These are phyloP conservation scores for Trichomonas gallinae DNA, from an alignment of 208 protist species.

Conservation along the genomic window DNA sequence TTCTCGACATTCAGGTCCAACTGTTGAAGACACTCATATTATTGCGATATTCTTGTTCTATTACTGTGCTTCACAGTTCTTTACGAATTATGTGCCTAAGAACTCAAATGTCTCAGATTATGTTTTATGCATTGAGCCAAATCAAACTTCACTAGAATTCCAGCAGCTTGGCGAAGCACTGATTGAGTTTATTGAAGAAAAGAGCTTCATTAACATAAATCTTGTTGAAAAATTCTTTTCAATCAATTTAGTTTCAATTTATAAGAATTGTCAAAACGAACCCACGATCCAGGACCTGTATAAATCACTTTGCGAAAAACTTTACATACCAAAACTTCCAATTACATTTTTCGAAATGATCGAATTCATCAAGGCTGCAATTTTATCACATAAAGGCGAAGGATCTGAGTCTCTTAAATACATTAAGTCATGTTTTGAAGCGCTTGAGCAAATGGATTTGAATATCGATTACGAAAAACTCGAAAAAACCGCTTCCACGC, in stretches of 20 bases:
- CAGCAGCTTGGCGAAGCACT: neutral
- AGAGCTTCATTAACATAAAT: neutral
- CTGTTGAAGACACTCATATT: neutral
- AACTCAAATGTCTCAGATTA: neutral
- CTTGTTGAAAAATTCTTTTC: neutral
- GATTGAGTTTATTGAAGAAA: neutral
- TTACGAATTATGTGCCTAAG: neutral
- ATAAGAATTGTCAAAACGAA: neutral
- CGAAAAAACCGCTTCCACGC: neutral
- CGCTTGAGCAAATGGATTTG: neutral
- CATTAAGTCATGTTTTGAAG: neutral
- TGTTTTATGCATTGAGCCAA: neutral
- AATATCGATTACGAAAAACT: neutral
- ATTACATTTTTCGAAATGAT: neutral
- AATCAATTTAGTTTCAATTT: neutral
- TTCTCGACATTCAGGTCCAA: neutral
- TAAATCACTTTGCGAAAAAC: neutral
- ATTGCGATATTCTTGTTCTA: neutral
- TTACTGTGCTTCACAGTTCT: neutral
- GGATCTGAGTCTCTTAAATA: neutral
- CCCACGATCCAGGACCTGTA: neutral
- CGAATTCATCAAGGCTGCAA: neutral
- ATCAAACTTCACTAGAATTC: neutral
- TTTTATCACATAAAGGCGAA: neutral
- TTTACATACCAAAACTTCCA: neutral